phyloP scores from a whole-genome alignment of 768 basidiomycete genomes.

The Boletus rubropictus region DNA sequence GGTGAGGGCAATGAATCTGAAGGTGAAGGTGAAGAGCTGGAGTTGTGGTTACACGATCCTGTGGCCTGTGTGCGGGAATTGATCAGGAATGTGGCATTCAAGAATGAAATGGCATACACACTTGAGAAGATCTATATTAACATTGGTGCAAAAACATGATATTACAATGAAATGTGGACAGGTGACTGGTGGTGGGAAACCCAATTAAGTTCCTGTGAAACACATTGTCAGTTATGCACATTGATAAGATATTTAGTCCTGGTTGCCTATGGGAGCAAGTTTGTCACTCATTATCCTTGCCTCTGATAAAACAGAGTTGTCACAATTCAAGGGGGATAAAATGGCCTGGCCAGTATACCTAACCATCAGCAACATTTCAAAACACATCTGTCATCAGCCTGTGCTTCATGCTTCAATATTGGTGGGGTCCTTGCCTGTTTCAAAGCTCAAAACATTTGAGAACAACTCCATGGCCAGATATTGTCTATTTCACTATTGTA shows the following conservation, averaged over 20 bases:
- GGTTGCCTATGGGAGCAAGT: neutral
- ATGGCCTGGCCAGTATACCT: neutral
- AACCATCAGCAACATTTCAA: neutral
- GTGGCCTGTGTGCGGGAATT: neutral
- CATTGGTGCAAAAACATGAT: fast-evolving
- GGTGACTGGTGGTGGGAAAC: neutral
- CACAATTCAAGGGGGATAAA: neutral
- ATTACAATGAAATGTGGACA: neutral
- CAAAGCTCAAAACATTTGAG: too few relatives aligned
- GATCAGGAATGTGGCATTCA: neutral
- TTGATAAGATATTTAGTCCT: neutral
- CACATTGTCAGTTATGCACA: too few relatives aligned
- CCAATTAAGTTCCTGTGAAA: too few relatives aligned
- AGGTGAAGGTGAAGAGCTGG: neutral
- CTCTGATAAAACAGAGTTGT: neutral
- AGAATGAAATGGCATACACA: neutral
- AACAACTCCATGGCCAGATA: too few relatives aligned
- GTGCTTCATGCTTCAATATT: too few relatives aligned
- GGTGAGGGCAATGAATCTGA: too few relatives aligned
- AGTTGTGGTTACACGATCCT: neutral
- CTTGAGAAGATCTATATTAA: neutral
- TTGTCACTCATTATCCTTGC: neutral
- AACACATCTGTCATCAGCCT: too few relatives aligned
- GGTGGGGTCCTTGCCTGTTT: too few relatives aligned
- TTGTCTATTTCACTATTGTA: too few relatives aligned